A percentile compares a stretch with the other conserved stretches of the same genome.
These are phyloP conservation scores for Geosmithia flava DNA, from an alignment of 2,329 filamentous ascomycete genomes.

Conservation along the genomic window DNA sequence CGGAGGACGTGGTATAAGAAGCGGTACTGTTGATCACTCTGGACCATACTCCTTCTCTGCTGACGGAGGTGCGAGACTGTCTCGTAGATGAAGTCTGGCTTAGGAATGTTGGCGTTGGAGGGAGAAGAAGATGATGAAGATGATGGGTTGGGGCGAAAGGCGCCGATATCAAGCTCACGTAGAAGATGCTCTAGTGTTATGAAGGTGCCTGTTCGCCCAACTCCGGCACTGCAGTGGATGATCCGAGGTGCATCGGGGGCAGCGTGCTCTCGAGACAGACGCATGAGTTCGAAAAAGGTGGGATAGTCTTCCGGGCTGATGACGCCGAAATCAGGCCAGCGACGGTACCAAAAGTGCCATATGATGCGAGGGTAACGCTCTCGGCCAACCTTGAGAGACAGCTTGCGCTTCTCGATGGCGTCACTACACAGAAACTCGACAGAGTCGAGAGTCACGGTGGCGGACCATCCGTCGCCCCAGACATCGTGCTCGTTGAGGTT, in stretches of 20 bases:
- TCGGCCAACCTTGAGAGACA: conserved; percentile 43
- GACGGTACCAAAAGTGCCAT: conserved; percentile 75
- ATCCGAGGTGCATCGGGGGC: conserved; percentile 55
- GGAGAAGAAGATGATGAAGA: conserved; percentile 21
- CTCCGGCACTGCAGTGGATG: conserved; percentile 80
- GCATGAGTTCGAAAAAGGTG: conserved; percentile 58
- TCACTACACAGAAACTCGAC: conserved; percentile 41
- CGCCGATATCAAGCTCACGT: conserved; percentile 65
- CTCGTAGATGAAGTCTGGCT: conserved; percentile 57
- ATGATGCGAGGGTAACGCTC: conserved; percentile 43
- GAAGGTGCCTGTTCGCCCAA: conserved; percentile 89
- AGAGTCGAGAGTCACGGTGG: conserved; percentile 55
- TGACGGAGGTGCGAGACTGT: conserved; percentile 72
- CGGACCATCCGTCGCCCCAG: conserved; percentile 55
- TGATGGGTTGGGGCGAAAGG: conserved; percentile 24
- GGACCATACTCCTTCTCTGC: conserved; percentile 93
- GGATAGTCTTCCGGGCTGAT: conserved; percentile 56
- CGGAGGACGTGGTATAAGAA: conserved; percentile 84
- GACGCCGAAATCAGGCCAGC: conserved; percentile 85
- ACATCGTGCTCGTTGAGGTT: conserved; percentile 50
- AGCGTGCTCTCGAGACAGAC: conserved; percentile 47
- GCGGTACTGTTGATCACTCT: conserved; percentile 69
- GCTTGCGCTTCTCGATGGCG: conserved; percentile 61
- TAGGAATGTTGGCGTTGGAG: conserved; percentile 1
- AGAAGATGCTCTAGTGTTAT: conserved; percentile 91